phyloP scores from a whole-genome alignment of 1,284 basidiomycete species.

The Apiotrichum sp. region DNA sequence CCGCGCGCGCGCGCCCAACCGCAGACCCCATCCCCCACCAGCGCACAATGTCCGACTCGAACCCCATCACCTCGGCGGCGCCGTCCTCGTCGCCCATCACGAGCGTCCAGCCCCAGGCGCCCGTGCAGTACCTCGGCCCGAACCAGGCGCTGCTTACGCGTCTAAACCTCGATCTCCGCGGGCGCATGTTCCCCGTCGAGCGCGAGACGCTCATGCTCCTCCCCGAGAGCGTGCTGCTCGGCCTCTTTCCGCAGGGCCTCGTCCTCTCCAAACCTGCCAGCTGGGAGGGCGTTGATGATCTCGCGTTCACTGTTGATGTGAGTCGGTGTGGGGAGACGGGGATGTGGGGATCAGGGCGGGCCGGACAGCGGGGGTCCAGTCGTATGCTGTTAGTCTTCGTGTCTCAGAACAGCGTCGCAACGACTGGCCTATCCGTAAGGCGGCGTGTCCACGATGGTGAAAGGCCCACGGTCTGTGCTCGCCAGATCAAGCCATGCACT shows the following conservation, averaged over 20 bases:
- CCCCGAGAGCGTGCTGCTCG: slow-evolving; percentile 92
- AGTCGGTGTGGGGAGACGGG: slow-evolving; percentile 42
- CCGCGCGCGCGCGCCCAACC: too few species aligned
- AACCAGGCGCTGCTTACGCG: slow-evolving; percentile 66
- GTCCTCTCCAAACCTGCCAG: slow-evolving; percentile 77
- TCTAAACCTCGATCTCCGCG: slow-evolving; percentile 86
- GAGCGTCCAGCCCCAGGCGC: slow-evolving; percentile 51
- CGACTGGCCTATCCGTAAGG: too few species aligned
- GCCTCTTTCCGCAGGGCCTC: slow-evolving; percentile 94
- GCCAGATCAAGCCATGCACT: too few species aligned
- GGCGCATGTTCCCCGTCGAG: slow-evolving; percentile 87
- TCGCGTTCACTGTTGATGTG: slow-evolving; percentile 93
- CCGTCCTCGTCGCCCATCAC: slow-evolving; percentile 34
- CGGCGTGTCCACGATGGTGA: too few species aligned
- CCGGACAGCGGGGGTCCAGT: too few species aligned
- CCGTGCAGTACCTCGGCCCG: slow-evolving; percentile 32
- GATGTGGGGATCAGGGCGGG: too few species aligned
- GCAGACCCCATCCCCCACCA: neutral
- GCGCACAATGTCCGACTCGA: slow-evolving; percentile 31
- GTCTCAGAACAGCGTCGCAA: too few species aligned
- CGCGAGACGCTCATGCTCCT: slow-evolving; percentile 97
- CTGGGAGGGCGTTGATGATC: slow-evolving; percentile 76
- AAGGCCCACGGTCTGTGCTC: too few species aligned
- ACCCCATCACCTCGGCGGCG: slow-evolving; percentile 18
- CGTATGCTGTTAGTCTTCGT: too few species aligned